Base-by-base conservation (phyloP, 805 yeast species). In the Kazachstania viticola region DNA sequence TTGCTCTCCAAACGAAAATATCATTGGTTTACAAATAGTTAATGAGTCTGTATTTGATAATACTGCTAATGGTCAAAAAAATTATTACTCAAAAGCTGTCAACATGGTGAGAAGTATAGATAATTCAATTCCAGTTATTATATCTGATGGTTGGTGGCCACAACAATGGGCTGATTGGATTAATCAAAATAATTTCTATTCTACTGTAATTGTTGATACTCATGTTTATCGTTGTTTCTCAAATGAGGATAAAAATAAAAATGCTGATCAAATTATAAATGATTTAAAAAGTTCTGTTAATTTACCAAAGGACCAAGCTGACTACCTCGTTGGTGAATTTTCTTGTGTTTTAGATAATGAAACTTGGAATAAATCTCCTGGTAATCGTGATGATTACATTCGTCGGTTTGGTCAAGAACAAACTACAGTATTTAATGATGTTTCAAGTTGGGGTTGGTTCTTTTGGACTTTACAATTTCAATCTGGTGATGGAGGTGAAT, bases 131-230 rank as follows among this genome's bases (percentile, higher is more conserved):
- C 95, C 95, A 0, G 62, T 88, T 5, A 60, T 80, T 13, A 79
- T 88, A 22, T 82, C 95, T 2, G 97, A 88, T 51, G 94, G 94
- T 3, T 91, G 97, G 97, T 78, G 84, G 76, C 70, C 91, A 4
- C 69, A 70, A 41, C 81, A 73, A 49, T 82, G 85, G 82, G 75
- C 67, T 16, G 61, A 73, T 38, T 81, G 79, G 76, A 54, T 83
- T 7, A 39, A 49, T 12, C 46, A 55, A 2, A 55, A 56, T 4
- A 54, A 54, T 3, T 49, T 58, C 9, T 46, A 59, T 12, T 41
- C 73, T 4, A 88, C 87, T 2, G 68, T 84, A 7, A 71, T 87
- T 0, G 64, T 88, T 25, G 98, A 91, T 56, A 64, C 78, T 11
- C 98, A 91, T 49, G 69, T 80, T 12, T 88, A 88, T 59, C 67